Evolutionary conservation across 768 basidiomycete genomes (phyloP).

Genomic region (Tylopilus sp.): DNA sequence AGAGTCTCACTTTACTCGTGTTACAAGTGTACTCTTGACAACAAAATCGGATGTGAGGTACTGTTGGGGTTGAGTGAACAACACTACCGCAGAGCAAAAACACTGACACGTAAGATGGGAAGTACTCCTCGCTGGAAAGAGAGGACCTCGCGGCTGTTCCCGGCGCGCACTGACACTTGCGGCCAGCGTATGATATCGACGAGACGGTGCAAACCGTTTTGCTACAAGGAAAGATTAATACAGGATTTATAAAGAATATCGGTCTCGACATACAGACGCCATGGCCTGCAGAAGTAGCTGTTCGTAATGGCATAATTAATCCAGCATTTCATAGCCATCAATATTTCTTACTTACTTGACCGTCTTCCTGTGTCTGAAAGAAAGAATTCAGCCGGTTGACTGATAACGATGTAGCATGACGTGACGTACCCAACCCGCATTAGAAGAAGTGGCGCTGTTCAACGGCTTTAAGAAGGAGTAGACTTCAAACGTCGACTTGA

Average conservation of each 20-base stretch:
- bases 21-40: constrained; percentile 50
- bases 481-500: constrained; percentile 38
- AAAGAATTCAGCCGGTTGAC: neutral
- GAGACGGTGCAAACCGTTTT: constrained; percentile 49
- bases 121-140: constrained; percentile 61
- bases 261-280: constrained; percentile 31
- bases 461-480: constrained; percentile 43
- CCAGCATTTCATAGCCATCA: constrained; percentile 1
- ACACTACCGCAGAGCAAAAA: neutral
- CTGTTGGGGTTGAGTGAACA: constrained; percentile 30
- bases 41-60: constrained; percentile 59
- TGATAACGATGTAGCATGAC: neutral
- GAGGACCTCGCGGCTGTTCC: constrained; percentile 32
- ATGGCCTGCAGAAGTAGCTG: constrained; percentile 40
- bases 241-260: fast-evolving
- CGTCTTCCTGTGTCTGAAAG: constrained; percentile 46
- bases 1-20: constrained; percentile 46
- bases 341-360: constrained; percentile 38
- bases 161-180: constrained; percentile 38
- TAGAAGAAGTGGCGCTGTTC: constrained; percentile 37
- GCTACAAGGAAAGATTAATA: constrained; percentile 27
- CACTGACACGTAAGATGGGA: constrained; percentile 47
- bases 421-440: constrained; percentile 40
- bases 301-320: neutral
- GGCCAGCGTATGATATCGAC: constrained; percentile 47